Evolutionary conservation across 768 basidiomycete genomes (phyloP).

Genomic region (Pleurotus platypus): DNA sequence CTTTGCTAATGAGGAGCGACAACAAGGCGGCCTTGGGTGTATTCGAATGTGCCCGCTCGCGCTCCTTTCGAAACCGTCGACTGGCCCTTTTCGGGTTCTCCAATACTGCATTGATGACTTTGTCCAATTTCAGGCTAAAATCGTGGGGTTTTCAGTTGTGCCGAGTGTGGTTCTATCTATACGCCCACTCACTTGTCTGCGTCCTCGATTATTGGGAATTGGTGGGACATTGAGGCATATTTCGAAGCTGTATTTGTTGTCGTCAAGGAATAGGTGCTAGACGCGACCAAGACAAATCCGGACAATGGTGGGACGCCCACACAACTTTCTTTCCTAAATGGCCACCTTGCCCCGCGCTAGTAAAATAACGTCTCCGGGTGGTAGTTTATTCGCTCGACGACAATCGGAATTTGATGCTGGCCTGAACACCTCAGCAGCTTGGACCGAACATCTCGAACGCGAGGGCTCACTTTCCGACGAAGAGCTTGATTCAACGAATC

Average conservation of each 20-base stretch:
- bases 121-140: not conserved
- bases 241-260: not conserved
- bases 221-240: constrained; percentile 4
- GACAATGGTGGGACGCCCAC: not conserved
- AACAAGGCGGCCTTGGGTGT: constrained; percentile 24
- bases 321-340: constrained; percentile 18
- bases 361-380: constrained; percentile 20
- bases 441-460: constrained; percentile 60
- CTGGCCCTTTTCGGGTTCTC: constrained; percentile 5
- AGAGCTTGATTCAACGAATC: constrained; percentile 30
- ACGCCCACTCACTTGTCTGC: not conserved
- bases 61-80: constrained; percentile 13
- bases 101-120: constrained; percentile 3
- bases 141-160: not conserved
- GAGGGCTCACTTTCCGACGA: constrained; percentile 55
- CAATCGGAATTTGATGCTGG: constrained; percentile 68
- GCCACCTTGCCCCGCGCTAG: constrained; percentile 30
- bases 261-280: not conserved
- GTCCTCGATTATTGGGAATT: constrained; percentile 5
- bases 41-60: constrained; percentile 16
- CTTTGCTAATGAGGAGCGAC: constrained; percentile 26
- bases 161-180: not conserved
- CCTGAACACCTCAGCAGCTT: constrained; percentile 73
- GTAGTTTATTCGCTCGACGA: constrained; percentile 18
- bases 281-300: constrained; percentile 4